phyloP scores from a whole-genome alignment of 2,329 filamentous ascomycete genomes.

The Didymella sp. region DNA sequence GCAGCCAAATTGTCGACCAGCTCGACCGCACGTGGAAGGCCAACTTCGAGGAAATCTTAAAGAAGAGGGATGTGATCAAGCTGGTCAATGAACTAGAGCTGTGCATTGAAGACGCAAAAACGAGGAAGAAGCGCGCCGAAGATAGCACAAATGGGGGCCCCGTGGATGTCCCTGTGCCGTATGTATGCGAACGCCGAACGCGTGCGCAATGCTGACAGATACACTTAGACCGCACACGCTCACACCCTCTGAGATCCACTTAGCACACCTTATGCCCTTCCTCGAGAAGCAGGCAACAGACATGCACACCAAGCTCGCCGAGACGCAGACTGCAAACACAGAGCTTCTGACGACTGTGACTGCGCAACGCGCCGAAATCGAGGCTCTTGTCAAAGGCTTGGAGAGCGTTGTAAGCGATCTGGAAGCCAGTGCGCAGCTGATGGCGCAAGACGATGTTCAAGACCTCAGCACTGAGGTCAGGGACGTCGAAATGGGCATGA shows the following conservation, averaged over 20 bases:
- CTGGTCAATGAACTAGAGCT: conserved; percentile 67
- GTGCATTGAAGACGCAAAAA: conserved; percentile 64
- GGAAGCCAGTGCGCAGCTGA: conserved; percentile 56
- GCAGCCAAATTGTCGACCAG: conserved; percentile 65
- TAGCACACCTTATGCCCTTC: conserved; percentile 65
- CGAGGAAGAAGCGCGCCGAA: conserved; percentile 57
- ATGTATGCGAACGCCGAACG: conserved; percentile 38
- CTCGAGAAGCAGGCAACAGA: conserved; percentile 59
- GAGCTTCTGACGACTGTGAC: conserved; percentile 59
- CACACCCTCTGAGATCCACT: conserved; percentile 62
- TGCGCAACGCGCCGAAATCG: conserved; percentile 64
- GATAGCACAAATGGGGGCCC: conserved; percentile 46
- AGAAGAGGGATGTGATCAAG: conserved; percentile 62
- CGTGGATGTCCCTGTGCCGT: conserved; percentile 54
- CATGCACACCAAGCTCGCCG: conserved; percentile 58
- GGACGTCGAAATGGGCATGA: conserved; percentile 48
- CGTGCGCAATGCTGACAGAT: neutral
- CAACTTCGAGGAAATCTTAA: conserved; percentile 68
- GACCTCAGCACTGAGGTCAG: conserved; percentile 44
- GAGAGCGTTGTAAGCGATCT: conserved; percentile 65
- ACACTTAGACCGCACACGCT: conserved; percentile 63
- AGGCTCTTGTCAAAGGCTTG: conserved; percentile 60
- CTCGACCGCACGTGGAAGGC: conserved; percentile 63
- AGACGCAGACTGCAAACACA: conserved; percentile 61
- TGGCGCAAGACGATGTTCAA: conserved; percentile 50